Evolutionary conservation across 2,329 filamentous ascomycete genomes (phyloP).

Genomic region (Lachnellula cervina): DNA sequence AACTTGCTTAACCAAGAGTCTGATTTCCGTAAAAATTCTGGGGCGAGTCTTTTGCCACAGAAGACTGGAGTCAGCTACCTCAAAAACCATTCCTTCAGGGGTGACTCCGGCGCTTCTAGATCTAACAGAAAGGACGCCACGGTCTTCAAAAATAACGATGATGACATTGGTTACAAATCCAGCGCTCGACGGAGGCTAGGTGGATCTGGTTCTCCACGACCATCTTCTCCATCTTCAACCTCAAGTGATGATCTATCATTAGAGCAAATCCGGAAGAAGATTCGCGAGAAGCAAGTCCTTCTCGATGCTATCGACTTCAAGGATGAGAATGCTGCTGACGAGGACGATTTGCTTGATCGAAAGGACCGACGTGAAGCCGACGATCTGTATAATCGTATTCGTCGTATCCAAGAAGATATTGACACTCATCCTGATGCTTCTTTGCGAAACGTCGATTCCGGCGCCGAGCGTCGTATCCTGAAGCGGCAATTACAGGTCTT

Average conservation of each 20-base stretch:
- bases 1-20: conserved; percentile 85
- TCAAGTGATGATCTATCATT: conserved; percentile 77
- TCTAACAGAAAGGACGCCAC: conserved; percentile 84
- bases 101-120: conserved; percentile 51
- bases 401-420: conserved; percentile 90
- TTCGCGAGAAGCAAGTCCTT: conserved; percentile 89
- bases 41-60: conserved; percentile 85
- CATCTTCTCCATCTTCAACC: conserved; percentile 64
- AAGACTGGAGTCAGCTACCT: conserved; percentile 98
- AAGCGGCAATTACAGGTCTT: conserved; percentile 85
- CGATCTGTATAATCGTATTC: conserved; percentile 86
- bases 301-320: conserved; percentile 95
- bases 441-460: conserved; percentile 68
- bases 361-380: conserved; percentile 89
- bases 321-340: conserved; percentile 82
- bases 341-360: conserved; percentile 87
- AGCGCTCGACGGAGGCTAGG: conserved; percentile 85
- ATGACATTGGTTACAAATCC: conserved; percentile 86
- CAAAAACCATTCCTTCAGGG: conserved; percentile 88
- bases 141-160: conserved; percentile 94
- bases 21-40: conserved; percentile 80
- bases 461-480: conserved; percentile 78
- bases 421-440: conserved; percentile 80
- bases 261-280: conserved; percentile 87
- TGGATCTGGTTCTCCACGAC: conserved; percentile 69